phyloP scores from a whole-genome alignment of 805 yeast species.

The Cyberlindnera suaveolens region DNA sequence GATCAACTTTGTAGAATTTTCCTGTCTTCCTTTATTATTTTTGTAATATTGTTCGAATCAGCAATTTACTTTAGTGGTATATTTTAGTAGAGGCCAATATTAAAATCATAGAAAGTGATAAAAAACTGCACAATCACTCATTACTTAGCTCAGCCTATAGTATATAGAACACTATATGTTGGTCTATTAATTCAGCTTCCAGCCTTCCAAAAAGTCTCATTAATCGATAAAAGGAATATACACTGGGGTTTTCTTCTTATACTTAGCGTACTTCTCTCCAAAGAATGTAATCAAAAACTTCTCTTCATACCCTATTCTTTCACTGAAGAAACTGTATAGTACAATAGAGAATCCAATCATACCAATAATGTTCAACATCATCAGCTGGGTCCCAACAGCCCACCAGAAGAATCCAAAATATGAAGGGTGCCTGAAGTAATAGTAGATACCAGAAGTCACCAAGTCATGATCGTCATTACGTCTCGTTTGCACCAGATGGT shows the following conservation, averaged over 20 bases:
- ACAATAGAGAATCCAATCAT: constrained; percentile 45
- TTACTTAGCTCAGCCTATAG: not conserved
- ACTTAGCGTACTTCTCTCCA: constrained; percentile 55
- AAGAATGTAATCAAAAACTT: constrained; percentile 57
- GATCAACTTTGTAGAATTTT: too few relatives aligned
- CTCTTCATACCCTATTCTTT: constrained; percentile 72
- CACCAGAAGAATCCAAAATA: constrained; percentile 90
- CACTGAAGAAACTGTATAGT: constrained; percentile 62
- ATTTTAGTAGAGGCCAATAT: too few relatives aligned
- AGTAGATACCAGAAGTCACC: constrained; percentile 71
- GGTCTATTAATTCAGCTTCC: not conserved
- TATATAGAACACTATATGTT: not conserved
- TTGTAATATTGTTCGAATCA: too few relatives aligned
- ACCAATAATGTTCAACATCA: constrained; percentile 62
- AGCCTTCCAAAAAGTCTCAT: not conserved
- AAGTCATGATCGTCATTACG: constrained; percentile 53
- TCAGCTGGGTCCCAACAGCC: constrained; percentile 81
- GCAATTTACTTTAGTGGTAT: too few relatives aligned
- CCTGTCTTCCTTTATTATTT: too few relatives aligned
- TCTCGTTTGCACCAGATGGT: constrained; percentile 62
- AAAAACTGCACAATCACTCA: not conserved
- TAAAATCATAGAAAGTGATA: too few relatives aligned
- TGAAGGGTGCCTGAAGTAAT: constrained; percentile 74
- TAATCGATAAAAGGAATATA: constrained; percentile 47
- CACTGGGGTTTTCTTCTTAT: constrained; percentile 42